Percentiles rank a stretch among this genome's conserved stretches.
Evolutionary conservation across 495 filamentous ascomycete genomes (phyloP).

Genomic region (Lepidopterella palustris): DNA sequence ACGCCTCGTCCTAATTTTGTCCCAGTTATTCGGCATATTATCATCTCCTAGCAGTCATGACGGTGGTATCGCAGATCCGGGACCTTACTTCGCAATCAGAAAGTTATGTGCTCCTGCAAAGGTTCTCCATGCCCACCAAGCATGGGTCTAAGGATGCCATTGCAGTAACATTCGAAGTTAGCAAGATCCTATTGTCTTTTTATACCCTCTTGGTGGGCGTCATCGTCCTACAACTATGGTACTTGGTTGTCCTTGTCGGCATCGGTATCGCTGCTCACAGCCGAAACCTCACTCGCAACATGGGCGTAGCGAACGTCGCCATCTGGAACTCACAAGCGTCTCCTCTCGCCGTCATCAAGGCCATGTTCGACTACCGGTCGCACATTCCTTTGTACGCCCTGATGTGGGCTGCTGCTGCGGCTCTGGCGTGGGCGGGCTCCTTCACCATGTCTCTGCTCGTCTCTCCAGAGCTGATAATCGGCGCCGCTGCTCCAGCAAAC

Average conservation of each 20-base stretch:
- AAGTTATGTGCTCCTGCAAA: conserved; percentile 7
- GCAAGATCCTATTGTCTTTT: conserved; percentile 16
- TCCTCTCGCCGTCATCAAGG: conserved; percentile 8
- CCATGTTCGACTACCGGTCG: conserved; percentile 1
- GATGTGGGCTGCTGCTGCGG: conserved; percentile 9
- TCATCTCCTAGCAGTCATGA: neutral
- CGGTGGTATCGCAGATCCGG: neutral
- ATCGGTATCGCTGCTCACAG: conserved; percentile 12
- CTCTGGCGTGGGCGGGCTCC: conserved; percentile 11
- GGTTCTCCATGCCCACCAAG: conserved; percentile 14
- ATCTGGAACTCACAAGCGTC: conserved; percentile 22
- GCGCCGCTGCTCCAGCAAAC: conserved; percentile 3
- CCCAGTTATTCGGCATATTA: neutral
- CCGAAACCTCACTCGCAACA: conserved; percentile 9
- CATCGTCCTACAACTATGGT: conserved; percentile 20
- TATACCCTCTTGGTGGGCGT: conserved; percentile 23
- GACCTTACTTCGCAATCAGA: neutral
- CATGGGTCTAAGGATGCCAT: conserved; percentile 10
- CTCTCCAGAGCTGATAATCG: conserved; percentile 27
- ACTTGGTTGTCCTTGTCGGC: conserved; percentile 14
- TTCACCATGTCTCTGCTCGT: conserved; percentile 27
- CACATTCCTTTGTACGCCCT: conserved; percentile 16
- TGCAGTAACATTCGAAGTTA: neutral
- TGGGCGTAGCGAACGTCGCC: conserved; percentile 8
- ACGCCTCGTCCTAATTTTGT: neutral